Evolutionary conservation across 208 protist genomes (phyloP), one percentile per base, ranked within the genome.

Genomic region (Balamuthia mandrillaris): DNA sequence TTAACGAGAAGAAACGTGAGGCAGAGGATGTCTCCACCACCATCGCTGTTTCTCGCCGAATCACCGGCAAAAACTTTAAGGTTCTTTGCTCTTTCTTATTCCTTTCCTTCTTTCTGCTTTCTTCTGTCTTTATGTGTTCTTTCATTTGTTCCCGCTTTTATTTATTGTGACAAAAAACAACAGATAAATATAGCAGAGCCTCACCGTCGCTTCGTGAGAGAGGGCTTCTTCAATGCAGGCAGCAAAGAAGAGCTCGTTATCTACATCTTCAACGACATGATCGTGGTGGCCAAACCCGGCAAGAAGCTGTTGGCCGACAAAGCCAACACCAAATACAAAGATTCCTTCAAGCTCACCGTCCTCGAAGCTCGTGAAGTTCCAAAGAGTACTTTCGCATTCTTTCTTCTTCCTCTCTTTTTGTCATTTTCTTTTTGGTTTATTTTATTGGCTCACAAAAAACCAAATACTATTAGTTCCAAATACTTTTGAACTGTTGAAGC

Each of bases 241-340:
- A 49, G n/a, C 16, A 75, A 75, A 31, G 65, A 75, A 21, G 65
- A 75, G 65, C 37, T 75, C 37, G 33, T 75, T 24, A 41, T 31
- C 35, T 75, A 51, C 29, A 24, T 75, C 16, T 75, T 75, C 65
- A 75, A n/a, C n/a, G 65, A 75, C 42, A 75, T 75, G 37, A 16
- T 75, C 12, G 65, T 75, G 41, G 27, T 75, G 35, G 65, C 27
- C 35, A 51, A 47, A 41, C 65, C 65, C 21, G 9, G n/a, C 16
- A 75, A 75, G 65, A 75, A 75, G 65, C 65, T 75, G n/a, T 35
- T 39, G 18, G 41, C 35, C 42, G 65, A 41, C 33, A 9, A 31
- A 7, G 14, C 14, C 33, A 75, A 27, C 35, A 27, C 49, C 35
- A 44, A 51, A 24, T 75, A 29, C 65, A 21, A 75, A 41, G 16